phyloP scores from a whole-genome alignment of 2,329 filamentous ascomycete genomes.

The Triangularia verruculosa region DNA sequence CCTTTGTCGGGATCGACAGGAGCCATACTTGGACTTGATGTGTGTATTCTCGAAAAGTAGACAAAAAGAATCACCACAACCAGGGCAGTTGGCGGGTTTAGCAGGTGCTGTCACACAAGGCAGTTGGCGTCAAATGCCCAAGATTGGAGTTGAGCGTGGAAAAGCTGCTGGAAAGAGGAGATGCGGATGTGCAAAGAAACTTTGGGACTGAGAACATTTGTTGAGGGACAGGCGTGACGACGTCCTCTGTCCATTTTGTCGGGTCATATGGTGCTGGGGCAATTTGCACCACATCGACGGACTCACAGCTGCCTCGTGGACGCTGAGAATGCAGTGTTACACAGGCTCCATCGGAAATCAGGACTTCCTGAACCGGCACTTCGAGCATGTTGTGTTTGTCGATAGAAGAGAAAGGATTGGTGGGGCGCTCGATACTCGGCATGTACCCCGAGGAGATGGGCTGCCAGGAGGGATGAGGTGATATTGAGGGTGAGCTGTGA shows the following conservation, averaged over 20 bases:
- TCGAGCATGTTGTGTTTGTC: not conserved
- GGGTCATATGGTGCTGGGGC: not conserved
- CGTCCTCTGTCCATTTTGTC: not conserved
- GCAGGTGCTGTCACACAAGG: not conserved
- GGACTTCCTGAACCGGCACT: not conserved
- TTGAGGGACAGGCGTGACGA: not conserved
- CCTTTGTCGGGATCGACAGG: not conserved
- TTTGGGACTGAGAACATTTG: not conserved
- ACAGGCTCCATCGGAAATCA: not conserved
- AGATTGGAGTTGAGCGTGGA: not conserved
- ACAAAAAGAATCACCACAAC: not conserved
- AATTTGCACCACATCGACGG: not conserved
- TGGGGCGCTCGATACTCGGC: not conserved
- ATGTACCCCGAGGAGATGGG: not conserved
- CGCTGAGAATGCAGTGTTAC: not conserved
- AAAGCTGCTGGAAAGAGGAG: not conserved
- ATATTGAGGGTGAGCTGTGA: not conserved
- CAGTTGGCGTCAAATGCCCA: not conserved
- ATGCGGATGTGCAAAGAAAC: not conserved
- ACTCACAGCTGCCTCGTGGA: not conserved
- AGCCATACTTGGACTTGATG: not conserved
- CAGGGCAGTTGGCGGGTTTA: not conserved
- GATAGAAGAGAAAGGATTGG: not conserved
- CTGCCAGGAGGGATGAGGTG: not conserved
- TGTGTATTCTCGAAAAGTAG: not conserved